Evolutionary conservation across 306 rosid species (phyloP).

Genomic region (Hippophae gyantsensis): DNA sequence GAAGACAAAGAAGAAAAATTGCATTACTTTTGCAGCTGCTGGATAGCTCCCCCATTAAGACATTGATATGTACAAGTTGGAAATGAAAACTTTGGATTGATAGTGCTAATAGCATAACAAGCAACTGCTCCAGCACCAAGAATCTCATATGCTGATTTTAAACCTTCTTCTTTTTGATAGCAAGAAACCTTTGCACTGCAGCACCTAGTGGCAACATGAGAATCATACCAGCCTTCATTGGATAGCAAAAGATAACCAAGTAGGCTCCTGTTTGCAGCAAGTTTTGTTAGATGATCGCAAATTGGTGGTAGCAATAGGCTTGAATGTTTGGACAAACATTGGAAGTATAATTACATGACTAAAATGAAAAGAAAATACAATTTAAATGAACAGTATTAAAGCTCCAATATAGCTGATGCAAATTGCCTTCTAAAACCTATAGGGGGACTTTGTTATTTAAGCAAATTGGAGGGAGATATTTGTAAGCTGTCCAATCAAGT

Average conservation of each 20-base stretch:
- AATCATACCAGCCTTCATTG: constrained; percentile 37
- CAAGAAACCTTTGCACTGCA: constrained; percentile 42
- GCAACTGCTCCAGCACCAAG: constrained; percentile 81
- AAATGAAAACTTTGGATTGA: constrained; percentile 49
- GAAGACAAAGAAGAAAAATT: constrained; percentile 15
- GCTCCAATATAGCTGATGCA: too few relatives aligned
- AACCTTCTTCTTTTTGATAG: constrained; percentile 36
- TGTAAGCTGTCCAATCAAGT: too few relatives aligned
- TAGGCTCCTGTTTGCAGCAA: constrained; percentile 57
- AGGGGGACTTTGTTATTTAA: too few relatives aligned
- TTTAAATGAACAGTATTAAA: too few relatives aligned
- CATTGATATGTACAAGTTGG: constrained; percentile 60
- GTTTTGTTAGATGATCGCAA: constrained; percentile 12
- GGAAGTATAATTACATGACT: background rate
- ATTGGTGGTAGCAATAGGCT: background rate
- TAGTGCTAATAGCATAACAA: constrained; percentile 53
- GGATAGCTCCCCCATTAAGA: constrained; percentile 36
- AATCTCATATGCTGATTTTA: constrained; percentile 58
- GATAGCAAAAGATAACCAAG: constrained; percentile 80
- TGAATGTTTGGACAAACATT: background rate
- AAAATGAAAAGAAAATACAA: too few relatives aligned
- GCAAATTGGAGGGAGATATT: too few relatives aligned
- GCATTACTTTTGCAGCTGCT: constrained; percentile 61
- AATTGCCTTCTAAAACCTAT: too few relatives aligned
- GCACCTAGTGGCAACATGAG: constrained; percentile 64